Evolutionary conservation across 2,329 filamentous ascomycete genomes (phyloP).

Genomic region (Delphinella strobiligena): DNA sequence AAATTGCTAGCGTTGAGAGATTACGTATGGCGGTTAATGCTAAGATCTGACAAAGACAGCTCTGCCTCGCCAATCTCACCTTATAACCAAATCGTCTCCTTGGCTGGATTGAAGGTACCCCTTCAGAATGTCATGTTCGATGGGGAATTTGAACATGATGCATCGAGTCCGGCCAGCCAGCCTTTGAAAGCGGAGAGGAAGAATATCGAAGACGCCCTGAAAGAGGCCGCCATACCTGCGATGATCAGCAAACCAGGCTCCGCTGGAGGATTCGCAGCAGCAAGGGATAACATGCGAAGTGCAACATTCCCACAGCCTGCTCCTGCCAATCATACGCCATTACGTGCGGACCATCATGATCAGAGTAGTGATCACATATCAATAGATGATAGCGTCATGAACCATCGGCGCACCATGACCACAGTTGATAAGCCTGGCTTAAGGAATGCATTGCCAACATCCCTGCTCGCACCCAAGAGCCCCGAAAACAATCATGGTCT

Average conservation of each 20-base stretch:
- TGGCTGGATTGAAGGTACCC: constrained; percentile 65
- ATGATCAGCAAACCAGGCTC: no score
- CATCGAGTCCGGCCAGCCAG: constrained; percentile 7
- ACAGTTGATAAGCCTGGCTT: constrained; percentile 14
- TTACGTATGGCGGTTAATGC: constrained; percentile 79
- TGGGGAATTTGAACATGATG: constrained; percentile 46
- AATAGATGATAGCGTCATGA: no score
- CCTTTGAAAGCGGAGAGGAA: constrained; percentile 7
- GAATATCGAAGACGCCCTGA: constrained; percentile 78
- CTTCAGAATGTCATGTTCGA: constrained; percentile 91
- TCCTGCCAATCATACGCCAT: neutral
- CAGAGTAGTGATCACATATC: no score
- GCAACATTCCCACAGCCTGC: constrained; percentile 2
- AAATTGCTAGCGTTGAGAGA: constrained; percentile 79
- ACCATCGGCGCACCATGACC: constrained; percentile 5
- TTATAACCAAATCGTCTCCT: constrained; percentile 58
- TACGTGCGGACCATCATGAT: neutral
- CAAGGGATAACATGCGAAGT: constrained; percentile 3
- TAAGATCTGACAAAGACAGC: constrained; percentile 50
- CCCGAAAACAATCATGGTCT: constrained; percentile 24
- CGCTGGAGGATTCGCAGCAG: no score
- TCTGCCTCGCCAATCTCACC: constrained; percentile 26
- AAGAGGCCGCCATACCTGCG: constrained; percentile 70
- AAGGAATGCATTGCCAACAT: constrained; percentile 23
- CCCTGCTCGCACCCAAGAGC: constrained; percentile 18